Evolutionary conservation across 208 protist species (phyloP).

Genomic region (Blastocrithidia nonstop): DNA sequence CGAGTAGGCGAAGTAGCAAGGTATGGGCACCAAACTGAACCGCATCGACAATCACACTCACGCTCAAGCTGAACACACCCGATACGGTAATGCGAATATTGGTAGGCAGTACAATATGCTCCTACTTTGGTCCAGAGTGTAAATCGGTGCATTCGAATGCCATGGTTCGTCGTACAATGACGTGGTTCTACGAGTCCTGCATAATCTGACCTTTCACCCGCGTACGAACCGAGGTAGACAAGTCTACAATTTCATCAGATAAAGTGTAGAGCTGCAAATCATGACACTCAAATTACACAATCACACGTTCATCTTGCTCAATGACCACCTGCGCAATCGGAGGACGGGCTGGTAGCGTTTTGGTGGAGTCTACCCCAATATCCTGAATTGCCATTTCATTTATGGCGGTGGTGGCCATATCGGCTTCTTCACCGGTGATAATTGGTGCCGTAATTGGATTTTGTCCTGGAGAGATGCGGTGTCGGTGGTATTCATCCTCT

Average conservation of each 20-base stretch:
- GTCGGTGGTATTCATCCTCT: no score
- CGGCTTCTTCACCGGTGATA: no score
- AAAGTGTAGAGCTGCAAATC: slow-evolving; percentile 27
- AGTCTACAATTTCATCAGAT: slow-evolving; percentile 48
- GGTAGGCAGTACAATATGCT: slow-evolving; percentile 45
- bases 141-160: slow-evolving; percentile 24
- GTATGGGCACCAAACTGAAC: slow-evolving; percentile 45
- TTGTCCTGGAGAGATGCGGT: no score
- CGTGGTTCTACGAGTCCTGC: slow-evolving; percentile 32
- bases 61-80: slow-evolving; percentile 47
- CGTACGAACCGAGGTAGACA: slow-evolving; percentile 38
- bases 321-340: slow-evolving; percentile 6
- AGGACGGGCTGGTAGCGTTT: no score
- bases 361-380: no score
- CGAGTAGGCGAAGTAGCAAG: slow-evolving; percentile 37
- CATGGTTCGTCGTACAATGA: slow-evolving; percentile 14
- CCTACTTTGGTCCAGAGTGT: slow-evolving; percentile 43
- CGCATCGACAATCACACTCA: slow-evolving; percentile 23
- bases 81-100: slow-evolving; percentile 26
- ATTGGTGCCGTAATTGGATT: no score
- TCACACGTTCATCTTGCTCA: slow-evolving; percentile 14
- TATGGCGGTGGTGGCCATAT: no score
- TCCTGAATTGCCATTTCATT: no score
- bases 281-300: slow-evolving; percentile 18
- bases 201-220: slow-evolving; percentile 13